A percentile compares a stretch with the other conserved stretches of the same genome.
Conservation (phyloP, 2,329 filamentous ascomycete genomes). For the Fusarium torulosum region DNA sequence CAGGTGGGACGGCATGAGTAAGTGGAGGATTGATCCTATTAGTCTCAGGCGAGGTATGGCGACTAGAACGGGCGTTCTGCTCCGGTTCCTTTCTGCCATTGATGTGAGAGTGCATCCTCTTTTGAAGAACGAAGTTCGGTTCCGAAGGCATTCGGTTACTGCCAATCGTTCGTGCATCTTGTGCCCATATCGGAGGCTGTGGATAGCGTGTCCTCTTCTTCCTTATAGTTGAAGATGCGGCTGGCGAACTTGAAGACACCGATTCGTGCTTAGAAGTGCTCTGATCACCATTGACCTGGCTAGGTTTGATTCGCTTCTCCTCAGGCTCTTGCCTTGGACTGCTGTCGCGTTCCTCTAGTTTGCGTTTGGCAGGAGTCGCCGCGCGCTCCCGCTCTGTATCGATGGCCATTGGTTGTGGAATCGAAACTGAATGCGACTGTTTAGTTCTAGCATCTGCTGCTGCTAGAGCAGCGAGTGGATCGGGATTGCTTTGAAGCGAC, state of each 20-base stretch:
- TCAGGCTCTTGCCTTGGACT: conserved; percentile 65
- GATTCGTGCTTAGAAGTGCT: conserved; percentile 41
- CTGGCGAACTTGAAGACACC: conserved; percentile 49
- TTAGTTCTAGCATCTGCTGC: conserved; percentile 48
- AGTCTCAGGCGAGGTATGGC: conserved; percentile 50
- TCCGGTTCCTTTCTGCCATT: conserved; percentile 58
- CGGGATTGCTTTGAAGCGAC: conserved; percentile 62
- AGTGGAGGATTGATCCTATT: conserved; percentile 39
- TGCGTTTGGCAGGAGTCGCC: conserved; percentile 57
- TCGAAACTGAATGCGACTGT: conserved; percentile 29
- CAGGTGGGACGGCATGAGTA: conserved; percentile 36
- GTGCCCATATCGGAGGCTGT: conserved; percentile 64
- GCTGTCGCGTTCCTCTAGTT: conserved; percentile 57
- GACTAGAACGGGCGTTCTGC: conserved; percentile 57
- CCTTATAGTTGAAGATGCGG: conserved; percentile 51
- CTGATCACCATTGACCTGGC: conserved; percentile 60
- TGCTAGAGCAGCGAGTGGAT: conserved; percentile 48
- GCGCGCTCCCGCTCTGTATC: conserved; percentile 51
- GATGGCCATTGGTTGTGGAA: conserved; percentile 48
- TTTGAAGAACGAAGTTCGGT: conserved; percentile 48
- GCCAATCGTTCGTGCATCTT: conserved; percentile 53
- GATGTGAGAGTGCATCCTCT: conserved; percentile 45
- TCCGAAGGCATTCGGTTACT: conserved; percentile 52
- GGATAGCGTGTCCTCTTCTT: conserved; percentile 57
- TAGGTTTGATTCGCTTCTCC: conserved; percentile 62